A percentile compares a stretch with the other conserved stretches of the same genome.
phyloP scores from a whole-genome alignment of 305 asterid species.

The Coffea humblotiana region DNA sequence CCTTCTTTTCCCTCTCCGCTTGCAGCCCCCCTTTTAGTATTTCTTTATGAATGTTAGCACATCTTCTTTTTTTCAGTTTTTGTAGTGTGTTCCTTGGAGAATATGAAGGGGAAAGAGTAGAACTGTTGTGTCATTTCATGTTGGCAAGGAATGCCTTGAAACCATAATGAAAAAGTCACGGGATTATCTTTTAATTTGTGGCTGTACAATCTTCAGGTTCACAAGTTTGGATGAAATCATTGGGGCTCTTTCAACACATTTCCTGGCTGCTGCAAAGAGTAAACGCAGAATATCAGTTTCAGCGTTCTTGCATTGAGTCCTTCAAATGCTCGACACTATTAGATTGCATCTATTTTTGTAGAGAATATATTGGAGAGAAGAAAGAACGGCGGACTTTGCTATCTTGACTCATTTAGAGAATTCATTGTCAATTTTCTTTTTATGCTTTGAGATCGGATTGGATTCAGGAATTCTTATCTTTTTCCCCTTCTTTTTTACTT shows the following conservation, averaged over 20 bases:
- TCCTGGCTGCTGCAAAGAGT: neutral
- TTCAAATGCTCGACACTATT: neutral
- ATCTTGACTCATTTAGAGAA: neutral
- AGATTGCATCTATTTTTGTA: slow-evolving; percentile 21
- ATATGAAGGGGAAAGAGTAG: neutral
- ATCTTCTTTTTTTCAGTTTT: neutral
- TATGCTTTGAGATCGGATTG: neutral
- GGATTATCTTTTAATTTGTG: neutral
- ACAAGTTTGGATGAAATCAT: slow-evolving; percentile 5
- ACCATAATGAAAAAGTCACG: neutral
- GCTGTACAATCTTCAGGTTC: slow-evolving; percentile 8
- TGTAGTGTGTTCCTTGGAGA: neutral
- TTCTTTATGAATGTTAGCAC: neutral
- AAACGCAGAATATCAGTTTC: neutral
- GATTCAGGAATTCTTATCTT: neutral
- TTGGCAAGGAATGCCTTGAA: neutral
- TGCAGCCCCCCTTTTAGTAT: neutral
- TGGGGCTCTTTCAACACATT: slow-evolving; percentile 7
- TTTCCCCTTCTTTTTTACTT: slow-evolving; percentile 1
- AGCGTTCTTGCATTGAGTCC: slow-evolving; percentile 1
- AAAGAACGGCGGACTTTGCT: slow-evolving; percentile 3
- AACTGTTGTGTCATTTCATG: neutral
- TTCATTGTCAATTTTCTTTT: slow-evolving; percentile 2
- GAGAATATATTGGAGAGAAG: slow-evolving; percentile 8
- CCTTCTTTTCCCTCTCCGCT: too few relatives aligned